A percentile compares a stretch with the other conserved stretches of the same genome.
Evolutionary conservation across 345 rosid genomes (phyloP).

Genomic region (Adansonia digitata): DNA sequence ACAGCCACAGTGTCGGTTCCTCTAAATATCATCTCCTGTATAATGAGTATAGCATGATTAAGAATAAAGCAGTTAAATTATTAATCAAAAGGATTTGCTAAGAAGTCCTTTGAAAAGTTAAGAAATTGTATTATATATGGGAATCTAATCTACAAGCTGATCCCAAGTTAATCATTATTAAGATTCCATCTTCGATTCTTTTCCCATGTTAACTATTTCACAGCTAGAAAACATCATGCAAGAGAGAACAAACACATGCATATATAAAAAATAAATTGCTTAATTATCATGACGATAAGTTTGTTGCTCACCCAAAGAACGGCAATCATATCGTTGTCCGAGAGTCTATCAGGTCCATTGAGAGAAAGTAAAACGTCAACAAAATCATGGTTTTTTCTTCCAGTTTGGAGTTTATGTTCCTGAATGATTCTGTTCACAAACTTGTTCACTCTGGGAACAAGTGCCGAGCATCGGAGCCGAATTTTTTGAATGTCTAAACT

Average conservation of each 20-base stretch:
- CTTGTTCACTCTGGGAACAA: constrained; percentile 61
- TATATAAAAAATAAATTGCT: not conserved
- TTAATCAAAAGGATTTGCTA: not conserved
- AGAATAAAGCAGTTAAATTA: not conserved
- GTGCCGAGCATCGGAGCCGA: constrained; percentile 57
- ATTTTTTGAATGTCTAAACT: constrained; percentile 59
- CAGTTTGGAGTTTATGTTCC: constrained; percentile 39
- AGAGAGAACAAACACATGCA: constrained; percentile 2
- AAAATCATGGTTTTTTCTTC: constrained; percentile 39
- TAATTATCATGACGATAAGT: not conserved
- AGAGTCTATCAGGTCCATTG: constrained; percentile 42
- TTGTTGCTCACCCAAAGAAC: constrained; percentile 60
- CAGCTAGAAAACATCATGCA: not conserved
- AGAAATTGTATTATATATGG: not conserved
- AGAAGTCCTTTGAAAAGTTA: not conserved
- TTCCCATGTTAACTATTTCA: constrained; percentile 35
- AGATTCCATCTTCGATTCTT: constrained; percentile 17
- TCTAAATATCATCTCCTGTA: constrained; percentile 82
- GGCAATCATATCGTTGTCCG: constrained; percentile 61
- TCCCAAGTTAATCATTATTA: constrained; percentile 14
- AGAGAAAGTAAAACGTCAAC: constrained; percentile 66
- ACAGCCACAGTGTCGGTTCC: constrained; percentile 90
- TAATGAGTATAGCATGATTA: not conserved
- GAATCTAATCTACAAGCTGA: constrained; percentile 8
- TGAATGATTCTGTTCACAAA: constrained; percentile 45